phyloP scores from a whole-genome alignment of 495 filamentous ascomycete genomes.

The Hypoxylon perforatum region DNA sequence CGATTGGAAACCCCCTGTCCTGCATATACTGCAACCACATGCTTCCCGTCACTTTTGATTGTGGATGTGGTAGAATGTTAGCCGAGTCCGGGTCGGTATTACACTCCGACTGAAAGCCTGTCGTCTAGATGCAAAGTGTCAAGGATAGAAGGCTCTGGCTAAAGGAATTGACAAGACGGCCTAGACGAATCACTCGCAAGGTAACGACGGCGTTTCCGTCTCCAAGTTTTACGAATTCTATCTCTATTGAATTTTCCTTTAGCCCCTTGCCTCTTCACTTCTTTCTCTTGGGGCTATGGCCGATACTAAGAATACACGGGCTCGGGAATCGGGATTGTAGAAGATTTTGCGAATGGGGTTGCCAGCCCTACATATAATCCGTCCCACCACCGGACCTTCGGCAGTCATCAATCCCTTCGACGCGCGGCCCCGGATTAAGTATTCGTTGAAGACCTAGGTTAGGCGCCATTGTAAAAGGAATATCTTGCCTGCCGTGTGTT shows the following conservation, averaged over 20 bases:
- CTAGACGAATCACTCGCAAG: not conserved
- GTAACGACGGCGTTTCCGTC: not conserved
- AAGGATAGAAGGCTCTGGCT: constrained; percentile 18
- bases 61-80: constrained; percentile 16
- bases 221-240: not conserved
- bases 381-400: constrained; percentile 30
- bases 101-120: constrained; percentile 9
- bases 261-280: too few relatives aligned
- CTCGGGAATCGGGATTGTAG: constrained; percentile 27
- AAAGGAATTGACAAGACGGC: constrained; percentile 10
- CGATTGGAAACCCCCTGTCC: constrained; percentile 11
- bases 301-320: not conserved
- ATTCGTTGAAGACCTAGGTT: not conserved
- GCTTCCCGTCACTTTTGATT: constrained; percentile 10
- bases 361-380: constrained; percentile 27
- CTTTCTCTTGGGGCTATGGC: not conserved
- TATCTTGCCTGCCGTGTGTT: not conserved
- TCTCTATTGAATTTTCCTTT: too few relatives aligned
- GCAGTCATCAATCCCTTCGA: constrained; percentile 28
- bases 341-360: constrained; percentile 19
- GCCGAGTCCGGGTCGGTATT: constrained; percentile 29
- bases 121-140: constrained; percentile 21
- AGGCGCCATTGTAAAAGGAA: not conserved
- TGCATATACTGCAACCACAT: constrained; percentile 19
- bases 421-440: constrained; percentile 34